phyloP scores from a whole-genome alignment of 352 stramenopile species.

The Pythium grandisporangium region DNA sequence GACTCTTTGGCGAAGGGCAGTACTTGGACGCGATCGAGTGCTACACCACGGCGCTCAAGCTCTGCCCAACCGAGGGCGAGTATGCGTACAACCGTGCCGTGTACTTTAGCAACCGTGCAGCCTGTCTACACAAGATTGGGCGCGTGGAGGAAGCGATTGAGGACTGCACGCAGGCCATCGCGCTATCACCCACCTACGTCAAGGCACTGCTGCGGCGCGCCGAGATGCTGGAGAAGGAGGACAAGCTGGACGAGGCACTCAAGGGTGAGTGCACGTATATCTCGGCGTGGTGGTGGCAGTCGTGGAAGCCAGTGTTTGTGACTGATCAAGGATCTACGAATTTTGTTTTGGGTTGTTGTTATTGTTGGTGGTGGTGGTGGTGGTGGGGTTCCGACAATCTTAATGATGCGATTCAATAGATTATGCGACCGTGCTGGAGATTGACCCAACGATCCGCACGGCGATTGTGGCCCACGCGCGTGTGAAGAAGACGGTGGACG shows the following conservation, averaged over 20 bases:
- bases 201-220: slow-evolving; percentile 93
- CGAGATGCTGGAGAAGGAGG: slow-evolving; percentile 87
- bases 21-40: slow-evolving; percentile 78
- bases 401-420: slow-evolving; percentile 37
- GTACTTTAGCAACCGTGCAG: slow-evolving; percentile 81
- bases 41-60: slow-evolving; percentile 77
- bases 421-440: slow-evolving; percentile 87
- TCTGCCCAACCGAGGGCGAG: slow-evolving; percentile 64
- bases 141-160: slow-evolving; percentile 87
- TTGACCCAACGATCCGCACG: slow-evolving; percentile 79
- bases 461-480: slow-evolving; percentile 51
- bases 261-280: slow-evolving; percentile 61
- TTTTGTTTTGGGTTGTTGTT: neutral
- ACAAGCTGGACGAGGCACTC: slow-evolving; percentile 93
- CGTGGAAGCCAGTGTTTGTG: no score
- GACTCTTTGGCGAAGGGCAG: slow-evolving; percentile 48
- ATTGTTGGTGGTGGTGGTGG: no score
- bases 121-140: slow-evolving; percentile 59
- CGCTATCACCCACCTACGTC: slow-evolving; percentile 94
- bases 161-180: slow-evolving; percentile 91
- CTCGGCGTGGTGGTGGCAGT: no score
- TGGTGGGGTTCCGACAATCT: no score
- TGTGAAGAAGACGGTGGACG: slow-evolving; percentile 87
- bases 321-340: no score
- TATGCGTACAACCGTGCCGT: slow-evolving; percentile 79